Percentiles rank a stretch among this genome's conserved stretches.
Conservation (phyloP, 2,329 filamentous ascomycete genomes). For the Xylaria sp. region DNA sequence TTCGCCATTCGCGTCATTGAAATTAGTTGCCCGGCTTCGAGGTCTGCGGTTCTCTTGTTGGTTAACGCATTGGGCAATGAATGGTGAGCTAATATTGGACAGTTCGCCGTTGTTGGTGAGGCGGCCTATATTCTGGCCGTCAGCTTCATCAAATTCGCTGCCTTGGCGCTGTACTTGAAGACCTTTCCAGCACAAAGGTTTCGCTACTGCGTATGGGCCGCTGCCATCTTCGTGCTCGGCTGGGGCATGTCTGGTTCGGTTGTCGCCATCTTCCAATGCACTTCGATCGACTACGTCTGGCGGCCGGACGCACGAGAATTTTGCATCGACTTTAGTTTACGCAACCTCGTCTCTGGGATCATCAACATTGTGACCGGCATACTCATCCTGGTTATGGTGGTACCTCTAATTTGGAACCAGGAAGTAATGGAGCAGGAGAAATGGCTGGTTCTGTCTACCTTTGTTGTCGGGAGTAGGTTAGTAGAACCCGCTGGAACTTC, state of each 20-base stretch:
- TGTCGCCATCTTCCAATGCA: constrained; percentile 34
- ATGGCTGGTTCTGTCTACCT: constrained; percentile 17
- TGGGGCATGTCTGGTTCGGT: constrained; percentile 34
- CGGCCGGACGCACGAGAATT: constrained; percentile 1
- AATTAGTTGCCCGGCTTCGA: neutral
- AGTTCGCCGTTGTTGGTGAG: constrained; percentile 33
- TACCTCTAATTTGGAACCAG: constrained; percentile 25
- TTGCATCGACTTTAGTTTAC: constrained; percentile 27
- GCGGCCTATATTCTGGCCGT: constrained; percentile 27
- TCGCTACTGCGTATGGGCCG: constrained; percentile 31
- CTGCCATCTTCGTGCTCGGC: constrained; percentile 17
- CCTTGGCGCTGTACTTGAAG: constrained; percentile 26
- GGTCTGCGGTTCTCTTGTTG: neutral
- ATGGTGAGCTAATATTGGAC: constrained; percentile 10
- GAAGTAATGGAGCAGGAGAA: constrained; percentile 18
- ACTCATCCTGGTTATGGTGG: constrained; percentile 23
- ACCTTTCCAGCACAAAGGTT: constrained; percentile 22
- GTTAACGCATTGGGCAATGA: neutral
- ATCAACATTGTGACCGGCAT: constrained; percentile 22
- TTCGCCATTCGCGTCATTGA: neutral
- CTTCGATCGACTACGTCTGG: constrained; percentile 31
- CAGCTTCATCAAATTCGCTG: constrained; percentile 32
- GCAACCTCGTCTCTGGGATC: constrained; percentile 27
- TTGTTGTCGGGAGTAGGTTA: constrained; percentile 29
- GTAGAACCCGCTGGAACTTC: neutral